phyloP scores from a whole-genome alignment of 768 basidiomycete genomes.

The Tricholoma flavovirens region DNA sequence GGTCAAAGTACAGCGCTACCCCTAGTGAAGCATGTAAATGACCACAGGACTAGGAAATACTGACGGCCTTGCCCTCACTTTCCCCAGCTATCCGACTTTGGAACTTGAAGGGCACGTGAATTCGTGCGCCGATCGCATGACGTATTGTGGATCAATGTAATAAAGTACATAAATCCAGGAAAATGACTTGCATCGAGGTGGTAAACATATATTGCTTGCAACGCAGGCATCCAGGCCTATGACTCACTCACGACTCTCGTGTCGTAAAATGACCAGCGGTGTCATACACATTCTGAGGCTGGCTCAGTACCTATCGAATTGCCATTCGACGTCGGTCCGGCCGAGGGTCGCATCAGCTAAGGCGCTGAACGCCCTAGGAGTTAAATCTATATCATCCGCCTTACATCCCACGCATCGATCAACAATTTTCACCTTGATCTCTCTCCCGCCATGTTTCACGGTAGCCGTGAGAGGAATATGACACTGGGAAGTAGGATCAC shows the following conservation, averaged over 20 bases:
- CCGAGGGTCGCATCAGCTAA: conserved; percentile 21
- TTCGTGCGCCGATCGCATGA: no score
- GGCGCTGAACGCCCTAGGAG: conserved; percentile 21
- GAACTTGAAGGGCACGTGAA: no score
- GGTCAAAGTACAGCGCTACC: no score
- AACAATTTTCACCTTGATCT: conserved; percentile 33
- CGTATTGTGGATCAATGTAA: no score
- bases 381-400: conserved; percentile 24
- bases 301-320: conserved; percentile 22
- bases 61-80: no score
- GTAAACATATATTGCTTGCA: not conserved
- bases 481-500: conserved; percentile 12
- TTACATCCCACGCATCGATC: conserved; percentile 49
- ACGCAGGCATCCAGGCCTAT: not conserved
- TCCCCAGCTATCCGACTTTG: no score
- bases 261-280: not conserved
- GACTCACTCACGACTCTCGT: not conserved
- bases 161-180: no score
- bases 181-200: no score
- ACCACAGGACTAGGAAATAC: no score
- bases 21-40: no score
- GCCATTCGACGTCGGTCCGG: conserved; percentile 33
- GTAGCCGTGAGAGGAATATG: conserved; percentile 20
- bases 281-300: not conserved
- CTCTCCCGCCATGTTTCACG: conserved; percentile 24